A percentile compares a stretch with the other conserved stretches of the same genome.
Conservation (phyloP, 805 yeast genomes). For the Maudiozyma saulgeensis region DNA sequence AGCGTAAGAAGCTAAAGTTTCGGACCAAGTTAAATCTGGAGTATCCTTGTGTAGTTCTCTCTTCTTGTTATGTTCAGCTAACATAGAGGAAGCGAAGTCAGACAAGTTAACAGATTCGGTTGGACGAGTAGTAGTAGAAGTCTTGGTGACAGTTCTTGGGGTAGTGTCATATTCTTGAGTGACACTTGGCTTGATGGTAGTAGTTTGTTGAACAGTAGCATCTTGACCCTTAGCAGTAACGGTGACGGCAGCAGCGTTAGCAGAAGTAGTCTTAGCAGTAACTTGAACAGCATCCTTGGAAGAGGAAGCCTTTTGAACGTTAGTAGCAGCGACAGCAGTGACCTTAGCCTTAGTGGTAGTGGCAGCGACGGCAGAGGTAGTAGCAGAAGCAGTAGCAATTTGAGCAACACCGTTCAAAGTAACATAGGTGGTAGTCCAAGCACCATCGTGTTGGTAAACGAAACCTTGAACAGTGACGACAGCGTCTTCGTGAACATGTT, state of each 20-base stretch:
- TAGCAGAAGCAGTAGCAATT: slow-evolving; percentile 4
- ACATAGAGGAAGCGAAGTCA: slow-evolving; percentile 31
- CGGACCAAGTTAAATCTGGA: slow-evolving; percentile 41
- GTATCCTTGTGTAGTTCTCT: slow-evolving; percentile 31
- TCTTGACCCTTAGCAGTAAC: slow-evolving; percentile 8
- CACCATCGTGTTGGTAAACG: slow-evolving; percentile 22
- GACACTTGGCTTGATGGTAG: slow-evolving; percentile 5
- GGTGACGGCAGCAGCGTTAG: slow-evolving; percentile 9
- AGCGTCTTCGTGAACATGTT: slow-evolving; percentile 21
- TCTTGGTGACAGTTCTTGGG: slow-evolving; percentile 6
- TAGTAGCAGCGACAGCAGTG: slow-evolving; percentile 16
- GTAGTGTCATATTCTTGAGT: slow-evolving; percentile 4
- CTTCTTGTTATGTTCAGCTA: slow-evolving; percentile 53
- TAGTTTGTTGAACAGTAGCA: slow-evolving; percentile 9
- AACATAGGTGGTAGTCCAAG: slow-evolving; percentile 17
- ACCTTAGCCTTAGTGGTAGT: slow-evolving; percentile 9
- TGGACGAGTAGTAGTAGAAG: slow-evolving; percentile 6
- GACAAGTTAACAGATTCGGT: slow-evolving; percentile 10
- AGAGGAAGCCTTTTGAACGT: slow-evolving; percentile 9
- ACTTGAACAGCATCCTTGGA: slow-evolving; percentile 22
- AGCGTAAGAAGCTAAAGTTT: slow-evolving; percentile 39
- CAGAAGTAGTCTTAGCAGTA: slow-evolving; percentile 2
- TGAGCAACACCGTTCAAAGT: slow-evolving; percentile 11
- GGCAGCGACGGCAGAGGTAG: slow-evolving; percentile 4
- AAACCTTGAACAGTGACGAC: slow-evolving; percentile 22